These are phyloP conservation scores for Hypoxylon trugodes DNA, from an alignment of 495 filamentous ascomycete genomes.

Conservation along the genomic window DNA sequence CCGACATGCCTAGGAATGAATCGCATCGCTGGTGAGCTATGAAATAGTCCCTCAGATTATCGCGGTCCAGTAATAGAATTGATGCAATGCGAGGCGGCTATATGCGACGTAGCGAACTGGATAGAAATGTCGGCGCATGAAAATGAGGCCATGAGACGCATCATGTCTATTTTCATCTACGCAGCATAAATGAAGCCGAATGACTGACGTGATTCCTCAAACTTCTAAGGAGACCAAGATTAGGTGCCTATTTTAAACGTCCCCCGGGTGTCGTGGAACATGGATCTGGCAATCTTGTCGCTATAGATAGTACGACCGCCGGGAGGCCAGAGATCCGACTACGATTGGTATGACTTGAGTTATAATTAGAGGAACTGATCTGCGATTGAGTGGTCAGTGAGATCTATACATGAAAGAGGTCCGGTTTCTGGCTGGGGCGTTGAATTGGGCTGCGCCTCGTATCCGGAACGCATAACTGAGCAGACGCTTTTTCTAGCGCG, in stretches of 20 bases:
- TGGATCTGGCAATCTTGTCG: background rate
- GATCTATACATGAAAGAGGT: background rate
- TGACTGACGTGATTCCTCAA: background rate
- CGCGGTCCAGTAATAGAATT: background rate
- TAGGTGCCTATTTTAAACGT: too few species aligned
- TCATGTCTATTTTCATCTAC: background rate
- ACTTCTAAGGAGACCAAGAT: too few species aligned
- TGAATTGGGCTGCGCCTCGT: background rate
- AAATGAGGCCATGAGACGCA: background rate
- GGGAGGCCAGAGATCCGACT: conserved; percentile 16
- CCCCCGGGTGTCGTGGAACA: background rate
- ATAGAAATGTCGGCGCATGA: background rate
- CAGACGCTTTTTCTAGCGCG: background rate
- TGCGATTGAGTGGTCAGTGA: conserved; percentile 4
- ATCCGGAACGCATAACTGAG: background rate
- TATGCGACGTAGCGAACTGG: background rate
- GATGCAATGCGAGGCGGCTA: conserved; percentile 1
- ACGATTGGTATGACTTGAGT: conserved; percentile 1
- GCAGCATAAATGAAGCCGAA: background rate
- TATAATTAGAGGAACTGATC: background rate
- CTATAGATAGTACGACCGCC: conserved; percentile 19
- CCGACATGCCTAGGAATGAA: too few species aligned
- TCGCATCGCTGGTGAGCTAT: too few species aligned
- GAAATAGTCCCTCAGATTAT: background rate
- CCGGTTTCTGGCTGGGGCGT: background rate